Evolutionary conservation across 1,139 yeast genomes (phyloP), one percentile per base, ranked within the genome.

Genomic region (Saccharomyces hybrid): DNA sequence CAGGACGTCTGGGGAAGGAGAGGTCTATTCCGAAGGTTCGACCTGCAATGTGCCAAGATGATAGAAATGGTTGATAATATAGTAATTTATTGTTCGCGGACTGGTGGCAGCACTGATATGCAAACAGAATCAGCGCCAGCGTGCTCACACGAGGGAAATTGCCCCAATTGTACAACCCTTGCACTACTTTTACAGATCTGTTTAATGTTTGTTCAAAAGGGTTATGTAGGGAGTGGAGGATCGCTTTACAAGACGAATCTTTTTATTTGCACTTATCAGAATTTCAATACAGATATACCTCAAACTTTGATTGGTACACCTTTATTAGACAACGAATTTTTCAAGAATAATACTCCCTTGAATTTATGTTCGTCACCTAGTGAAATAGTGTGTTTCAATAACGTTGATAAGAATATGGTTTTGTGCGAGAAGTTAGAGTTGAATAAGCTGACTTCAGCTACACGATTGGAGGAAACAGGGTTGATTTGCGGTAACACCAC

Each of bases 341-440:
- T 56, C 46, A 57, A 54, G 49, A 67, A 62, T 52, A 56, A 42
- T 47, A 54, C 50, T 23, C 64, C 55, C 19, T 61, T 53, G 53
- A 70, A 53, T 54, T 58, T 64, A 57, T 69, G 44, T 11, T 38
- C 62, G 9, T 65, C 75, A 2, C 59, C 62, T 3, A 70, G 63
- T 53, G 75, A 73, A 50, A 54, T 70, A 6, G 65, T 64, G 8
- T 58, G 67, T 4, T 69, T 73, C 47, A 75, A 77, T 56, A 78
- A 82, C 61, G 87, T 95, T 95, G 90, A 86, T 62, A 75, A 81
- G 34, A 88, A 88, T 63, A 84, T 85, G 64, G 75, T 80, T 41
- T 77, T 83, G 55, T 83, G 86, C 62, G 98, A 91, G 67, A 82
- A 87, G 57, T 75, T 87, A 9, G 97, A 90, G 69, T 85, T 90